Base-by-base conservation (phyloP, 2,329 filamentous ascomycete genomes). In the Aspergillus novoparasiticus region DNA sequence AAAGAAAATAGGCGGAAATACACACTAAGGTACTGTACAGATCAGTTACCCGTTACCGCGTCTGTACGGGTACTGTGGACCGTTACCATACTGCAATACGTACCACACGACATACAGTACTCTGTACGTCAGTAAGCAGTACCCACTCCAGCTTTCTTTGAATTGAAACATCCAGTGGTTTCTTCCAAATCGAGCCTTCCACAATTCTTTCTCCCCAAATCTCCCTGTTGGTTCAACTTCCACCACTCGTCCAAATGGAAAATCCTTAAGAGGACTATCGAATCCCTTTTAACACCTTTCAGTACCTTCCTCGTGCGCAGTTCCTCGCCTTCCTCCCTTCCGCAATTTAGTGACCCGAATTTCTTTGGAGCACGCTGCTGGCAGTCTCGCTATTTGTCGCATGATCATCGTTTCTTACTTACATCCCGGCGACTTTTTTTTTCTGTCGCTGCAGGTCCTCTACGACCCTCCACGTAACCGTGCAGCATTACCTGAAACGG, bases 401-500 rank as follows among this genome's bases (percentile, higher is more conserved):
- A 70, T 72, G 72, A 73, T 73, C 69, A 68, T 68, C 69, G 60
- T 63, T 66, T 66, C 66, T 69, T 62, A 66, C 67, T 70, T 67
- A 64, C 62, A 68, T 68, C 64, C 64, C 65, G 64, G 68, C 64
- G 66, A 61, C 65, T 72, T 68, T 69, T 48, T 50, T 30, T 28
- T 32, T 41, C 39, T 41, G 39, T 51, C 65, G 62, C 66, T 70
- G 69, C 68, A 71, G 68, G 67, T 68, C 68, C 65, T 70, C 59
- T 67, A 70, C 66, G 66, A 71, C 69, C 64, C 68, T 71, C 69
- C 72, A 76, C 73, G 74, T 76, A 76, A 77, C 70, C 67, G 72
- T 74, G 73, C 75, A 77, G 68, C 66, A 71, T 51, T 60, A 66
- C 65, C 48, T 69, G 66, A 68, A 69, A 71, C 67, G 72, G 67